Evolutionary conservation across 202 grass and related monocot genomes (phyloP).

Genomic region (Zizania palustris): DNA sequence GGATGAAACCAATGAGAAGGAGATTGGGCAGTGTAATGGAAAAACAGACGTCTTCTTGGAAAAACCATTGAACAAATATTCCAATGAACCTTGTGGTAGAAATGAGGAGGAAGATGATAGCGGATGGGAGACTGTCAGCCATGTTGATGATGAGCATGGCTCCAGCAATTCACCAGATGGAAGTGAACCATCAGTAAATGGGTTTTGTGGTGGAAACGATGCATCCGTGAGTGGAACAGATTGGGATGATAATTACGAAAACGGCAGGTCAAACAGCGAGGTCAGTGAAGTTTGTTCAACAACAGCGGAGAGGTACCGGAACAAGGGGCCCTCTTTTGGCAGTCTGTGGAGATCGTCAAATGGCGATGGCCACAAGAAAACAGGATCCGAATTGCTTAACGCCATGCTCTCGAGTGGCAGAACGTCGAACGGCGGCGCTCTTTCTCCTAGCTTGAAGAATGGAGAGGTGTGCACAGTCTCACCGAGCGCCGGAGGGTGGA

Average conservation of each 20-base stretch:
- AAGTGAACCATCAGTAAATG: constrained; percentile 77
- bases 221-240: constrained; percentile 66
- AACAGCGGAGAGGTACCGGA: constrained; percentile 48
- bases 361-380: constrained; percentile 41
- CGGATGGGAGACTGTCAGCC: constrained; percentile 82
- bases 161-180: constrained; percentile 76
- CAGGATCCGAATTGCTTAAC: constrained; percentile 30
- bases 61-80: constrained; percentile 51
- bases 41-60: constrained; percentile 73
- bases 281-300: constrained; percentile 70
- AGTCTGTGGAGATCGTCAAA: constrained; percentile 72
- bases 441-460: constrained; percentile 43
- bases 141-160: constrained; percentile 76
- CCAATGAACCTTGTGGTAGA: constrained; percentile 40
- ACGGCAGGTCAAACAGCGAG: constrained; percentile 46
- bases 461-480: constrained; percentile 53
- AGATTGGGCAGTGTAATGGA: constrained; percentile 61
- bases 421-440: constrained; percentile 43
- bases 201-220: constrained; percentile 47
- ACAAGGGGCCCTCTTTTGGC: constrained; percentile 58
- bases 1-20: constrained; percentile 66
- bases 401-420: constrained; percentile 50
- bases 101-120: constrained; percentile 84
- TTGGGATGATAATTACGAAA: constrained; percentile 53
- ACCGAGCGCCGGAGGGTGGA: constrained; percentile 59